These are phyloP conservation scores for Coemansia sp. DNA, from an alignment of 192 early-diverging fungal genomes.

Conservation along the genomic window DNA sequence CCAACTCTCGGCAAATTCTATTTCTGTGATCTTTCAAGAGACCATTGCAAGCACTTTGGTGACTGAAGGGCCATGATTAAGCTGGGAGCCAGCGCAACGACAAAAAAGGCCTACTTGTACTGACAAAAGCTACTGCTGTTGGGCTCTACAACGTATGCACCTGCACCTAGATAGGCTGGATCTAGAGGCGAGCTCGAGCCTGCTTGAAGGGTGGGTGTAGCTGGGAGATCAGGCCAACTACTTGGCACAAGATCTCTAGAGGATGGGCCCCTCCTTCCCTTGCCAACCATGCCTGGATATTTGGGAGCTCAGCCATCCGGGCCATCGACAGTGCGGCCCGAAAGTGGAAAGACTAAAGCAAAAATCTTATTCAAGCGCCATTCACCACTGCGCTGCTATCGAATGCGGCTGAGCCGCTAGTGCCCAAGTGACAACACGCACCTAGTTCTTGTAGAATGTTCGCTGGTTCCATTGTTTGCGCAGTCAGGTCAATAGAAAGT, in stretches of 20 bases:
- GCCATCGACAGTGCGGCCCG: neutral
- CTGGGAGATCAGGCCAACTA: neutral
- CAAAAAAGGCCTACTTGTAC: neutral
- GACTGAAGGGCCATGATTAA: neutral
- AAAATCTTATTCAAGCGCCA: neutral
- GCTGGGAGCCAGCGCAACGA: neutral
- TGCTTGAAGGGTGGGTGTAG: neutral
- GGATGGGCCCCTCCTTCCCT: neutral
- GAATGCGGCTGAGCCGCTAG: neutral
- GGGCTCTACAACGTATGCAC: neutral
- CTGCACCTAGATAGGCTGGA: neutral
- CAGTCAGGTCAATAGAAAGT: neutral
- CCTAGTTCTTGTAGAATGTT: neutral
- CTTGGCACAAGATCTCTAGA: neutral
- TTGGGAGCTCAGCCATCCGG: neutral
- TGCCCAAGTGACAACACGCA: constrained; percentile 1
- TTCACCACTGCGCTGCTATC: neutral
- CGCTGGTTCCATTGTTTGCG: neutral
- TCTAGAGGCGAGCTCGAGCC: neutral
- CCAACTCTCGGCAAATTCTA: neutral
- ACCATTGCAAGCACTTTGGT: neutral
- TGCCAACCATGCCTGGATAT: neutral
- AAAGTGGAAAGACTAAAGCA: neutral
- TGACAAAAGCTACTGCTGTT: neutral
- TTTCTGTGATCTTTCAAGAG: neutral